phyloP scores from a whole-genome alignment of 208 protist species.

The Trypanosoma melophagium region DNA sequence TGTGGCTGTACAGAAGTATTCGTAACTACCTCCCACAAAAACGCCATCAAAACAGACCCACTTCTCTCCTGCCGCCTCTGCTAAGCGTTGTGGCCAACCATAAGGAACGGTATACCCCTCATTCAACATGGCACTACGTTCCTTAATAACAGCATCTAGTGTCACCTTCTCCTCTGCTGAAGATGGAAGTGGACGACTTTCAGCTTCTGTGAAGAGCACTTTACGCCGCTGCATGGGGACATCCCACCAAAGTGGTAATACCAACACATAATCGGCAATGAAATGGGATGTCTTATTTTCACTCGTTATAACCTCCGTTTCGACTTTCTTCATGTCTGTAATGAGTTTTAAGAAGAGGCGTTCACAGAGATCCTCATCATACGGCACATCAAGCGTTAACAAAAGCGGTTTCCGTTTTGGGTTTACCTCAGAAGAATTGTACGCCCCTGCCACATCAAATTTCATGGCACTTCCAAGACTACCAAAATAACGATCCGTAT shows the following conservation, averaged over 20 bases:
- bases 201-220: constrained; percentile 45
- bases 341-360: constrained; percentile 78
- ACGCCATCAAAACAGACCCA: constrained; percentile 83
- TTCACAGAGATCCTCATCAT: constrained; percentile 90
- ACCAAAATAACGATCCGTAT: constrained; percentile 86
- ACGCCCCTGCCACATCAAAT: constrained; percentile 47
- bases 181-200: neutral
- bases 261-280: constrained; percentile 76
- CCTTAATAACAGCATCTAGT: constrained; percentile 32
- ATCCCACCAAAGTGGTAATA: constrained; percentile 86
- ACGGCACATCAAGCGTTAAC: constrained; percentile 85
- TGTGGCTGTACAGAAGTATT: constrained; percentile 83
- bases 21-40: constrained; percentile 74
- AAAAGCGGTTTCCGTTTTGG: constrained; percentile 49
- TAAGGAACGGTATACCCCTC: constrained; percentile 62
- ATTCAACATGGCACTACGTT: constrained; percentile 51
- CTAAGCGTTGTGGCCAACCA: constrained; percentile 58
- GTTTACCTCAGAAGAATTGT: constrained; percentile 38
- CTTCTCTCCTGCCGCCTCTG: constrained; percentile 37
- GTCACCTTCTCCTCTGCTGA: constrained; percentile 7
- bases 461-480: constrained; percentile 81
- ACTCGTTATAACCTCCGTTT: neutral
- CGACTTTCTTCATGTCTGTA: constrained; percentile 45
- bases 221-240: constrained; percentile 70
- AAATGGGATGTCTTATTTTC: neutral